These are phyloP conservation scores for Allium fistulosum DNA, from an alignment of 106 monocot genomes.

Conservation along the genomic window DNA sequence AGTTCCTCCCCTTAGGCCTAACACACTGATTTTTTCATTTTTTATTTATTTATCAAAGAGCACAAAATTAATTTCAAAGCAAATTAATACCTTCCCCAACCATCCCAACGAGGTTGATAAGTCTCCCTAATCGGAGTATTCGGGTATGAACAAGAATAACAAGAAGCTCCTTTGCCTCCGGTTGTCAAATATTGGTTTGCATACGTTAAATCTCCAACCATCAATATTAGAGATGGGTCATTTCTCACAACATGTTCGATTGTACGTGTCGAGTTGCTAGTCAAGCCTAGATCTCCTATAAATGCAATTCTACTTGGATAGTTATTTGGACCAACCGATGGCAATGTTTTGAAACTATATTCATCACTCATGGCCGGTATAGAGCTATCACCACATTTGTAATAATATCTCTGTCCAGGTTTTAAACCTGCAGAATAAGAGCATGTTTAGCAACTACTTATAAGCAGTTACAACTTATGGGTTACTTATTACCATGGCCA, in stretches of 20 bases:
- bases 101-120: constrained; percentile 90
- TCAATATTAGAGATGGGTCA: constrained; percentile 63
- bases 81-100: constrained; percentile 80
- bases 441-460: too few species aligned
- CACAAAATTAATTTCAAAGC: too few species aligned
- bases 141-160: constrained; percentile 80
- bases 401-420: constrained; percentile 66
- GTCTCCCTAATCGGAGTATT: constrained; percentile 78
- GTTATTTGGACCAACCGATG: constrained; percentile 14
- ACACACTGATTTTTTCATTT: too few species aligned
- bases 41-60: too few species aligned
- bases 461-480: not conserved
- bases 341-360: constrained; percentile 43
- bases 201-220: constrained; percentile 80
- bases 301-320: constrained; percentile 60
- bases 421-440: constrained; percentile 31
- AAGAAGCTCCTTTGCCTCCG: constrained; percentile 65
- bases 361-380: constrained; percentile 63
- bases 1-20: too few species aligned
- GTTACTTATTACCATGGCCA: too few species aligned
- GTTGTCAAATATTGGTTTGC: constrained; percentile 85
- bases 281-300: constrained; percentile 79
- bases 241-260: constrained; percentile 62
- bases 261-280: constrained; percentile 68
- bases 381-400: constrained; percentile 78